Evolutionary conservation across 306 rosid genomes (phyloP).

Genomic region (Clitoria ternatea): DNA sequence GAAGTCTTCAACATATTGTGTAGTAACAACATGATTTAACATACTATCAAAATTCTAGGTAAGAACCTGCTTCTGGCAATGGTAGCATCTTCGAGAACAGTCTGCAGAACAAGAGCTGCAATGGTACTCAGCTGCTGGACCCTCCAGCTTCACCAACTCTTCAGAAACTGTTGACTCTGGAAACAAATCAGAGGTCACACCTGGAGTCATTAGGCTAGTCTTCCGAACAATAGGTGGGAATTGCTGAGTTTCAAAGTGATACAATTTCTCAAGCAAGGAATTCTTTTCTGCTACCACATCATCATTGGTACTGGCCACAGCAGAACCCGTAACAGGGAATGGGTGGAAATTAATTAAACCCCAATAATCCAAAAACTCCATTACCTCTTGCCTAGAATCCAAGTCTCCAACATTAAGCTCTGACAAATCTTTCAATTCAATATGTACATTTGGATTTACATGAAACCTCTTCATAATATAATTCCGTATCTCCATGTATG

Average conservation of each 20-base stretch:
- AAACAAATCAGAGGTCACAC: slow-evolving; percentile 53
- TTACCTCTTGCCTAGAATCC: slow-evolving; percentile 64
- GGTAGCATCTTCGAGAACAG: slow-evolving; percentile 82
- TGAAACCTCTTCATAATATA: slow-evolving; percentile 64
- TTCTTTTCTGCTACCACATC: slow-evolving; percentile 38
- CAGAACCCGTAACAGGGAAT: slow-evolving; percentile 38
- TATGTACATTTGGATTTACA: slow-evolving; percentile 41
- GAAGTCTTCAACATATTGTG: neutral
- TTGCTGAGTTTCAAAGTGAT: slow-evolving; percentile 53
- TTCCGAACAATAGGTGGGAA: slow-evolving; percentile 43
- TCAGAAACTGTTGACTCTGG: slow-evolving; percentile 65
- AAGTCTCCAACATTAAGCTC: slow-evolving; percentile 61
- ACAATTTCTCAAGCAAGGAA: slow-evolving; percentile 56
- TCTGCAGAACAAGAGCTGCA: slow-evolving; percentile 85
- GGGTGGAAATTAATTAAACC: slow-evolving; percentile 84
- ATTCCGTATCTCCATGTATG: slow-evolving; percentile 58
- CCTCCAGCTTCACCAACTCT: slow-evolving; percentile 60
- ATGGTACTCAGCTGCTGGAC: slow-evolving; percentile 64
- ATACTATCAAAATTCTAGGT: neutral
- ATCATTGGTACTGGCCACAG: slow-evolving; percentile 23
- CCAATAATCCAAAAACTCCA: slow-evolving; percentile 80
- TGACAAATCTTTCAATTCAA: slow-evolving; percentile 58
- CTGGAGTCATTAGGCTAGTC: slow-evolving; percentile 37
- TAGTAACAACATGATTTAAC: neutral
- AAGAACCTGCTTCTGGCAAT: slow-evolving; percentile 83